These are phyloP conservation scores for Aspergillus homomorphus DNA, from an alignment of 495 filamentous ascomycete species.

Conservation along the genomic window DNA sequence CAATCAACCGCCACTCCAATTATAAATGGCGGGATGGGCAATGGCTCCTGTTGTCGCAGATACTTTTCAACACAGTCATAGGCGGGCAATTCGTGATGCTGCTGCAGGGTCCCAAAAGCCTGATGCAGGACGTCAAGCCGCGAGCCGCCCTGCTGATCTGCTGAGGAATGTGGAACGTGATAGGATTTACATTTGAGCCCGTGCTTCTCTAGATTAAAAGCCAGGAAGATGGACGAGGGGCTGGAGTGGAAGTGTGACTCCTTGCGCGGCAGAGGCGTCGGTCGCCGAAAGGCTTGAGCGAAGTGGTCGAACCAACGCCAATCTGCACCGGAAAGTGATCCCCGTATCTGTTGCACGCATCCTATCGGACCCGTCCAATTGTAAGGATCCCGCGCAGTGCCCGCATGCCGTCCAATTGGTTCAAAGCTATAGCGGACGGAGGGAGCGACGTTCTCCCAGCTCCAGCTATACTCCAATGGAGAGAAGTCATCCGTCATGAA, in stretches of 20 bases:
- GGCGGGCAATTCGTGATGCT: neutral
- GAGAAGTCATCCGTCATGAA: slow-evolving; percentile 9
- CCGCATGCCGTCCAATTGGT: neutral
- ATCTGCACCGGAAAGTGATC: neutral
- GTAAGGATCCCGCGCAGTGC: neutral
- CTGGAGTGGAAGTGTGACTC: neutral
- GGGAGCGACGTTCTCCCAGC: neutral
- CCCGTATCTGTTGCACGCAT: neutral
- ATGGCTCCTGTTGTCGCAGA: neutral
- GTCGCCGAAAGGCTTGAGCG: neutral
- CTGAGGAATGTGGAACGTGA: neutral
- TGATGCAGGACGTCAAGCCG: neutral
- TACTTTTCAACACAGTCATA: neutral
- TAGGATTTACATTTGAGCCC: neutral
- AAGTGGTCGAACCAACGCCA: slow-evolving; percentile 5
- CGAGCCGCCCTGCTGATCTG: neutral
- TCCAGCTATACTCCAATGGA: slow-evolving; percentile 1
- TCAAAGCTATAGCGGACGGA: slow-evolving; percentile 5
- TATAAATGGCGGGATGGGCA: neutral
- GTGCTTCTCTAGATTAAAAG: neutral
- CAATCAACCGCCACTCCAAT: slow-evolving; percentile 3
- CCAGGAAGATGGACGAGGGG: slow-evolving; percentile 1
- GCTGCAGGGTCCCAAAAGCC: neutral
- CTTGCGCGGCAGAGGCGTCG: neutral
- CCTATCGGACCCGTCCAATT: neutral